These are phyloP conservation scores for Cadophora malorum DNA, from an alignment of 2,329 filamentous ascomycete genomes.

Conservation along the genomic window DNA sequence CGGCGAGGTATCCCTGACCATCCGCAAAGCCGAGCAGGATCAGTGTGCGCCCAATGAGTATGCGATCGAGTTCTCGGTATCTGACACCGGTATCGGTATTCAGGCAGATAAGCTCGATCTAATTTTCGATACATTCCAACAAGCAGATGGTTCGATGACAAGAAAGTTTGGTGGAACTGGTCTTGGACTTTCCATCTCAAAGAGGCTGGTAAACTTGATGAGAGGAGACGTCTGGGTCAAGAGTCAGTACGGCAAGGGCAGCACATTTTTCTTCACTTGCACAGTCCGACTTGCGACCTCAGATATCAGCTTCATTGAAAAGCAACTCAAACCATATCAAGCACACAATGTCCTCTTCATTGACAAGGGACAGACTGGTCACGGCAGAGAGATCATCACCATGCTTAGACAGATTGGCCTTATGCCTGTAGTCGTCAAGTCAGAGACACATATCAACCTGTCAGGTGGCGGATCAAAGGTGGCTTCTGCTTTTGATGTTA, in stretches of 20 bases:
- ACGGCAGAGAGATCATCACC: slow-evolving; percentile 74
- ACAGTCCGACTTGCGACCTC: slow-evolving; percentile 83
- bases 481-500: slow-evolving; percentile 78
- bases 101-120: slow-evolving; percentile 93
- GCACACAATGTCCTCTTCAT: slow-evolving; percentile 94
- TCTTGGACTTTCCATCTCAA: slow-evolving; percentile 92
- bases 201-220: slow-evolving; percentile 94
- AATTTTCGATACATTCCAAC: slow-evolving; percentile 99
- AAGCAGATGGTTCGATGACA: slow-evolving; percentile 96
- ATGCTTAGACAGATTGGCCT: slow-evolving; percentile 84
- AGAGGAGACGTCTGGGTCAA: slow-evolving; percentile 96
- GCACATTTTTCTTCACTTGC: slow-evolving; percentile 96
- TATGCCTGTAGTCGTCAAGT: slow-evolving; percentile 82
- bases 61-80: slow-evolving; percentile 93
- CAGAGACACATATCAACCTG: slow-evolving; percentile 69
- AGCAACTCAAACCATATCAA: slow-evolving; percentile 87
- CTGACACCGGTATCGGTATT: slow-evolving; percentile 96
- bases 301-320: slow-evolving; percentile 78
- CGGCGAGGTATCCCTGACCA: slow-evolving; percentile 94
- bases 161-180: slow-evolving; percentile 95
- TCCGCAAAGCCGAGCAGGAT: slow-evolving; percentile 72
- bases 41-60: slow-evolving; percentile 78
- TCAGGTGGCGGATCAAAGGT: slow-evolving; percentile 59
- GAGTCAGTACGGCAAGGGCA: slow-evolving; percentile 88
- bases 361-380: slow-evolving; percentile 84